phyloP scores from a whole-genome alignment of 169 alveolate species.

The Plasmodium knowlesi region DNA sequence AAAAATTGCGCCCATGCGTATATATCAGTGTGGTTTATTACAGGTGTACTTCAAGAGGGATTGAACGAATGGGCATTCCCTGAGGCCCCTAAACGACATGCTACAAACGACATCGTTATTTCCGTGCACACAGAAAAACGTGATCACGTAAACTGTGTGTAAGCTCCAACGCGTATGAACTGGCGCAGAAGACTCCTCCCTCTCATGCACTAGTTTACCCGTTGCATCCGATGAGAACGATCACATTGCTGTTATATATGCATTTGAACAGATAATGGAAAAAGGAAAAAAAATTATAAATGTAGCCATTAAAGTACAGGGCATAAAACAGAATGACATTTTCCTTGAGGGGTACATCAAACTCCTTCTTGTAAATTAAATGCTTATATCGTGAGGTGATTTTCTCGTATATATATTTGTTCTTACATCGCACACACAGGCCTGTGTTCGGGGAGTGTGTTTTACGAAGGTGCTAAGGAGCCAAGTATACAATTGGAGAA shows the following conservation, averaged over 20 bases:
- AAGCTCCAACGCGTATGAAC: background rate
- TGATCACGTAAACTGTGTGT: background rate
- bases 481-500: background rate
- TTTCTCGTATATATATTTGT: constrained; percentile 61
- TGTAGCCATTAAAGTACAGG: constrained; percentile 19
- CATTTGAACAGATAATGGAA: constrained; percentile 49
- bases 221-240: constrained; percentile 54
- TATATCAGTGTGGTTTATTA: background rate
- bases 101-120: background rate
- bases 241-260: constrained; percentile 28
- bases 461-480: background rate
- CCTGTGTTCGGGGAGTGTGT: constrained; percentile 9
- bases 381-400: constrained; percentile 24
- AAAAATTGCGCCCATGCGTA: background rate
- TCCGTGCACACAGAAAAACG: background rate
- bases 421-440: constrained; percentile 40
- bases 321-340: constrained; percentile 31
- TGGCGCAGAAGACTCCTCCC: background rate
- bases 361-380: background rate
- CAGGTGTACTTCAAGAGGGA: background rate
- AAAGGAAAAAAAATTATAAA: constrained; percentile 19
- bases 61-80: background rate
- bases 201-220: constrained; percentile 6
- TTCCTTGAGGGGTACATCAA: constrained; percentile 43
- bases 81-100: background rate